Conservation (phyloP, 371 early-diverging fungal species). For the Mortierella polycephala region DNA sequence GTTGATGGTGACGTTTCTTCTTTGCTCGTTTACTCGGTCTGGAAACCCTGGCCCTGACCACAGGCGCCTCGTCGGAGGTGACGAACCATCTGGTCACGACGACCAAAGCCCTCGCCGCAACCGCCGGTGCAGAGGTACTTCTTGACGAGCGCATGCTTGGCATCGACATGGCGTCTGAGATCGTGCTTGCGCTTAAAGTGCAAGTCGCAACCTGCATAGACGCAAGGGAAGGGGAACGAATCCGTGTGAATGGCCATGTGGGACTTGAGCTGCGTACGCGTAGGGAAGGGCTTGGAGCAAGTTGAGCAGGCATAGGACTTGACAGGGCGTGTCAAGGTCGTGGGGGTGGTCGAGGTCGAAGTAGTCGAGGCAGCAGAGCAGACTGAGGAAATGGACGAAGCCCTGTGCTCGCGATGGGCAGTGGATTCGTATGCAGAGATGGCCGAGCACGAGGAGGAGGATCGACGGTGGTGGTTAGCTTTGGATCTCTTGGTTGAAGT, state of each 20-base stretch:
- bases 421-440: constrained; percentile 48
- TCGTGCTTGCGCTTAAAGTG: constrained; percentile 54
- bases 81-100: constrained; percentile 52
- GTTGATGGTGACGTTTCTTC: not conserved
- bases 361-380: constrained; percentile 25
- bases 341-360: constrained; percentile 10
- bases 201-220: constrained; percentile 35
- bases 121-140: constrained; percentile 52
- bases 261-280: constrained; percentile 50
- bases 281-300: constrained; percentile 49
- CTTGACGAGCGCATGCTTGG: constrained; percentile 49
- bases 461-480: constrained; percentile 29
- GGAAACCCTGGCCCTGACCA: constrained; percentile 45
- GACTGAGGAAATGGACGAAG: constrained; percentile 46
- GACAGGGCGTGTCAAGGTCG: constrained; percentile 18
- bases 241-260: constrained; percentile 53
- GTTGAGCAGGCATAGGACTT: constrained; percentile 44
- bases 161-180: constrained; percentile 42
- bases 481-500: constrained; percentile 15
- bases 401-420: constrained; percentile 35
- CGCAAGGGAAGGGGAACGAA: constrained; percentile 41
- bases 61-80: constrained; percentile 42
- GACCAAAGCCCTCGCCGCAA: constrained; percentile 48
- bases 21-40: constrained; percentile 37
- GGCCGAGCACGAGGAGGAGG: constrained; percentile 42